Percentiles rank a stretch among this genome's conserved stretches.
phyloP scores from a whole-genome alignment of 2,329 filamentous ascomycete species.

The Aureobasidium sp. region DNA sequence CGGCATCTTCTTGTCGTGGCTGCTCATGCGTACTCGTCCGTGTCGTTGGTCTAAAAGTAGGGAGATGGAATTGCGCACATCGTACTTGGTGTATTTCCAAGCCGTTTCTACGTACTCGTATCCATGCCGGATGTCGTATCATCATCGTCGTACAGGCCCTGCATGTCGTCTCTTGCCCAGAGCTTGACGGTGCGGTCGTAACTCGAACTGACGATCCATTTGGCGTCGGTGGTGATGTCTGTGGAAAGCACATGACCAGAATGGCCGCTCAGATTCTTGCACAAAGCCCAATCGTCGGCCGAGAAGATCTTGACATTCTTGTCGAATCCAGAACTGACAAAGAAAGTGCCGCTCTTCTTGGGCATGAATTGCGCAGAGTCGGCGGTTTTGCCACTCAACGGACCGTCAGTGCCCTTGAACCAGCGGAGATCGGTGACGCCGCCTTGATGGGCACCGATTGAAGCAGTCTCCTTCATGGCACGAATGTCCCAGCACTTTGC shows the following conservation, averaged over 20 bases:
- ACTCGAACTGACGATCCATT: constrained; percentile 90
- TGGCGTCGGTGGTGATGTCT: constrained; percentile 77
- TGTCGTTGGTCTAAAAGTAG: not conserved
- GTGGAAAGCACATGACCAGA: constrained; percentile 86
- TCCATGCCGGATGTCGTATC: not conserved
- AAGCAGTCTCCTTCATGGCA: constrained; percentile 74
- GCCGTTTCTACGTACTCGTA: constrained; percentile 5
- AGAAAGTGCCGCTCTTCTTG: constrained; percentile 84
- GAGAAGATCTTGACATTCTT: constrained; percentile 94
- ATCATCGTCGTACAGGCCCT: constrained; percentile 31
- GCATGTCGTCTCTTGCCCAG: constrained; percentile 79
- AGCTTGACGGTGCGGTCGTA: constrained; percentile 94
- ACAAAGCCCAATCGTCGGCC: constrained; percentile 87
- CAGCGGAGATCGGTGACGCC: constrained; percentile 89
- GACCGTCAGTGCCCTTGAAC: constrained; percentile 82
- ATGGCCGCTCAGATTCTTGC: constrained; percentile 83
- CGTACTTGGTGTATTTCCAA: not conserved
- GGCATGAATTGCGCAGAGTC: constrained; percentile 40
- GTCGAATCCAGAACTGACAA: constrained; percentile 87
- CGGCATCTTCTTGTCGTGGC: not conserved
- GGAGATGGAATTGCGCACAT: not conserved
- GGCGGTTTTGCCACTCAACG: constrained; percentile 33
- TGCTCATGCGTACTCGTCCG: not conserved
- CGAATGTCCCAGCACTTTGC: constrained; percentile 97
- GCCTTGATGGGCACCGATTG: constrained; percentile 83